These are phyloP conservation scores for Xylariaceae sp. DNA, from an alignment of 2,329 filamentous ascomycete genomes.

Conservation along the genomic window DNA sequence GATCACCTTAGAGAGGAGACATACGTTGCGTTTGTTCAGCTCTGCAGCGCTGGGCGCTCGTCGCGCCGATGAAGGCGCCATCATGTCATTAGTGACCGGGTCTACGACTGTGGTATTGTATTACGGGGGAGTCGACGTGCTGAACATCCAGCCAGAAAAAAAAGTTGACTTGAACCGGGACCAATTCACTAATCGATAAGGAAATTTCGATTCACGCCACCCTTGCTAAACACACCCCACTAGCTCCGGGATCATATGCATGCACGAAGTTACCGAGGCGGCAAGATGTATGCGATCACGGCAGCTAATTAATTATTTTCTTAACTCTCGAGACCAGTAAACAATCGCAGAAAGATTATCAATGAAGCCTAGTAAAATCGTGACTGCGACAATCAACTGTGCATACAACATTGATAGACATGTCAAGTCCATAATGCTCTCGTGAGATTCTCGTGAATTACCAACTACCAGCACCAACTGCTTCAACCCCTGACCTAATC, in stretches of 20 bases:
- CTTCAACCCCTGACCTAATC: not conserved
- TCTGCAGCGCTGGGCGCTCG: constrained; percentile 24
- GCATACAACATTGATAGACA: no score
- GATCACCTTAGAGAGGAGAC: not conserved
- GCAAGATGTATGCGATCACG: no score
- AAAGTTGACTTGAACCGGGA: constrained; percentile 17
- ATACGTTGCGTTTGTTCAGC: constrained; percentile 30
- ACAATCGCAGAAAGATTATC: no score
- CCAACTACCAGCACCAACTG: not conserved
- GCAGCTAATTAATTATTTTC: no score
- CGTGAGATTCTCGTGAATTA: not conserved
- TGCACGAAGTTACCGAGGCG: no score
- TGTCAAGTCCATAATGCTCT: not conserved
- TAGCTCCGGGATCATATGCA: constrained; percentile 6
- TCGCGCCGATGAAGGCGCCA: constrained; percentile 30
- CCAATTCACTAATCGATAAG: constrained; percentile 23
- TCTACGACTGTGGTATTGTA: not conserved
- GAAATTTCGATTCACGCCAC: constrained; percentile 5
- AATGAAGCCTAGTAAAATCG: no score
- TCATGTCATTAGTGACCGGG: constrained; percentile 17
- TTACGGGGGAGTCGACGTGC: constrained; percentile 20
- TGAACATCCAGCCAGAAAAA: constrained; percentile 19
- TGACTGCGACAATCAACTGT: no score
- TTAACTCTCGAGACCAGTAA: no score
- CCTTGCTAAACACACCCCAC: constrained; percentile 19